Base-by-base conservation (phyloP, 2,329 filamentous ascomycete genomes). In the Sphaerulina populicola region DNA sequence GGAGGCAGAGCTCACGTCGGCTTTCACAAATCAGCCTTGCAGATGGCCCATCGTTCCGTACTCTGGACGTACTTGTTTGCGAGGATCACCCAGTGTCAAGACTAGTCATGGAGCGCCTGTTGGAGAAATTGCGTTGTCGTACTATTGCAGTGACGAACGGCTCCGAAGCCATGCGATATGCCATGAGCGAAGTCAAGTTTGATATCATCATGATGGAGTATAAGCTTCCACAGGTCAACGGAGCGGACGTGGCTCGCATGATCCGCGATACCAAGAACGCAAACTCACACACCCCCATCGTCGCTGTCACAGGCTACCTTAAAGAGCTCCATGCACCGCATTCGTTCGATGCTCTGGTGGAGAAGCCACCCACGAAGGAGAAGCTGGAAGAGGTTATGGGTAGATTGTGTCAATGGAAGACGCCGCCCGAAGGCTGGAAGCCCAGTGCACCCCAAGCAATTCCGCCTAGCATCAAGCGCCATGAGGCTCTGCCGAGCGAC, bases 151-250 rank as follows among this genome's bases (percentile, higher is more conserved):
- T 93, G 4, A 79, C 84, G 2, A 95, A 90, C 60, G 93, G 93
- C 0, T 84, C 88, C 0, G 93, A 98, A 65, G 93, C 91, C 9
- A 85, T 95, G 62, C 82, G 91, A 18, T 95, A 93, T 69, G 89
- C 93, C 27, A 87, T 94, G 76, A 91, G 91, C 64, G 91, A 97
- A 66, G 91, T 98, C 66, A 94, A 97, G 65, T 98, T 97, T 65
- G 93, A 98, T 69, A 88, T 96, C 62, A 96, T 98, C 66, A 93
- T 98, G 75, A 91, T 95, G 69, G 93, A 98, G 70, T 96, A 89
- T 72, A 94, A 91, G 67, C 75, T 98, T 41, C 91, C 93, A 8
- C 88, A 94, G 64, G 89, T 97, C 64, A 97, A 89, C 62, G 93
- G 93, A 21, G 86, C 88, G 10, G 93, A 98, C 66, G 88, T 98